Evolutionary conservation across 2,329 filamentous ascomycete species (phyloP), one percentile per base, ranked within the genome.

Genomic region (Waltergamsia citrina): DNA sequence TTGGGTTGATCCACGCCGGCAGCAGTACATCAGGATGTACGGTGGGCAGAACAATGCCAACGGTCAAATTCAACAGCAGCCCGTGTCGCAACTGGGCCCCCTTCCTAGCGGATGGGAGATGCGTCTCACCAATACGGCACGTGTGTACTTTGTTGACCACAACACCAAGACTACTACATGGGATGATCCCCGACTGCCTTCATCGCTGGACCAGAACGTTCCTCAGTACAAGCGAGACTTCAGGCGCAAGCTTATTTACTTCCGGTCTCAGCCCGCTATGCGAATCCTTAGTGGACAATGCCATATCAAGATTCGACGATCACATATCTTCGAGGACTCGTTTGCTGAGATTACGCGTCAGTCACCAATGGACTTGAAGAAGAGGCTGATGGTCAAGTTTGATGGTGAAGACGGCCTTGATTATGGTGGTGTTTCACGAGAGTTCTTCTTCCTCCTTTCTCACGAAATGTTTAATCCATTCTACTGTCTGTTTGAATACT

Each of bases 401-500:
- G 92, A 98, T 47, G 92, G 92, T 32, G 92, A 98, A 64, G 92
- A 98, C 51, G 92, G 92, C 62, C 67, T 98, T 40, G 92, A 98
- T 62, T 98, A 98, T 53, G 92, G 92, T 58, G 92, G 92, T 71
- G 73, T 98, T 36, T 98, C 92, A 23, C 75, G 88, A 74, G 92
- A 98, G 62, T 98, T 98, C 69, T 98, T 98, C 71, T 98, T 98
- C 78, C 69, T 98, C 26, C 76, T 98, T 36, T 96, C 90, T 12
- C 92, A 98, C 63, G 92, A 98, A 67, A 98, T 98, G 92, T 98
- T 98, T 68, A 98, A 98, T 60, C 92, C 92, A 21, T 98, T 98
- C 65, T 98, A 98, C 67, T 98, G 92, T 58, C 71, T 98, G 35
- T 98, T 98, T 68, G 92, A 98, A 64, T 98, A 98, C 62, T 96